These are phyloP conservation scores for Sporothrix protearum DNA, from an alignment of 2,329 filamentous ascomycete genomes.

Conservation along the genomic window DNA sequence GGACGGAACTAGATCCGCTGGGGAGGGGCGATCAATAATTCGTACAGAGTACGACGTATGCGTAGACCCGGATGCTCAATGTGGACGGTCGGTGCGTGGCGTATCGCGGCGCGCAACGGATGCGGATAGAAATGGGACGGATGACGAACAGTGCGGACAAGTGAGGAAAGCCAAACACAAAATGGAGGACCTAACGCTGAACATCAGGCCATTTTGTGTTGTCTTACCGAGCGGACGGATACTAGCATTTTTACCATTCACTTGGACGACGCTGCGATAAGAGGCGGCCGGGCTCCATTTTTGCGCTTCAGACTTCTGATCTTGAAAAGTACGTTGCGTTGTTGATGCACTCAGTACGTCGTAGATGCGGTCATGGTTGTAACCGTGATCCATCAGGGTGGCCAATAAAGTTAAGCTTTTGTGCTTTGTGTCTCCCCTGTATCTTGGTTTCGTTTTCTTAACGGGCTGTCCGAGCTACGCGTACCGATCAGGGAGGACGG, in stretches of 20 bases:
- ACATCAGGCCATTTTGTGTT: background rate
- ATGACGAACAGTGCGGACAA: background rate
- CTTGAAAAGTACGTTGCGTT: background rate
- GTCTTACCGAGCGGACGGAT: conserved; percentile 1
- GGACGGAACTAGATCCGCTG: background rate
- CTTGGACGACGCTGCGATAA: background rate
- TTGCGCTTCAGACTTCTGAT: background rate
- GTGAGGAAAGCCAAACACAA: background rate
- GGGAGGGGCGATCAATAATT: background rate
- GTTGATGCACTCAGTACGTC: too few relatives aligned
- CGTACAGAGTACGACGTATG: background rate
- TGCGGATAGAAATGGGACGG: background rate
- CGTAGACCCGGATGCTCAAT: background rate
- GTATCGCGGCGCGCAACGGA: background rate
- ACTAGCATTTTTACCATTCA: background rate
- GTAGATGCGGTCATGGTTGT: background rate
- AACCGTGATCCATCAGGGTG: background rate
- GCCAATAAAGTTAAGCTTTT: background rate
- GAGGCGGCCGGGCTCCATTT: background rate
- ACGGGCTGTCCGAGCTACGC: background rate
- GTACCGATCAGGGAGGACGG: background rate
- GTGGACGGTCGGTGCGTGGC: background rate
- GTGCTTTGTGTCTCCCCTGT: background rate
- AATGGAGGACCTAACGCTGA: background rate
- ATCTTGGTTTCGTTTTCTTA: background rate